These are phyloP conservation scores for Cercospora sp. DNA, from an alignment of 2,329 filamentous ascomycete species.

Conservation along the genomic window DNA sequence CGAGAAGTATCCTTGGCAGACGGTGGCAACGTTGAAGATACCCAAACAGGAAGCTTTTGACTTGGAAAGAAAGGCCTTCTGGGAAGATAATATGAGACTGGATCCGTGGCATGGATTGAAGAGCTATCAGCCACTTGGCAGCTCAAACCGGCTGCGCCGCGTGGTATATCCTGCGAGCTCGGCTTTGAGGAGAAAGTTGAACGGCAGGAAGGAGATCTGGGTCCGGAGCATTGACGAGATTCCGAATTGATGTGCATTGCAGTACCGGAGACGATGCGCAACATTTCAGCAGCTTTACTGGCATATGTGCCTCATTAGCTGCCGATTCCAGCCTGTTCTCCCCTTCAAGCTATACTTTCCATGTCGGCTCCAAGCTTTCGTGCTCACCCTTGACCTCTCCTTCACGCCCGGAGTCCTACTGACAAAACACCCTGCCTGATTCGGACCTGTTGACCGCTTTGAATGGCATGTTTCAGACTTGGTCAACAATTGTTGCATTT, in stretches of 20 bases:
- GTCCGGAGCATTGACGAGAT: conserved; percentile 44
- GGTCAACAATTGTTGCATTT: no score
- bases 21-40: conserved; percentile 44
- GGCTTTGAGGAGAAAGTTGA: conserved; percentile 41
- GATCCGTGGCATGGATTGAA: conserved; percentile 48
- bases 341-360: background rate
- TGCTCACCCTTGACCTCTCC: background rate
- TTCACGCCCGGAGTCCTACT: background rate
- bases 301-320: background rate
- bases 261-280: background rate
- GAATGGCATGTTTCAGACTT: no score
- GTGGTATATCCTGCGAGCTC: conserved; percentile 45
- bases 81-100: conserved; percentile 48
- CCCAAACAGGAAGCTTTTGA: conserved; percentile 47
- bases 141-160: conserved; percentile 43
- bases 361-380: background rate
- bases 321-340: background rate
- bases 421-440: background rate
- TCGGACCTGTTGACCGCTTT: no score
- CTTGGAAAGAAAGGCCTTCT: conserved; percentile 44
- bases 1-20: conserved; percentile 51
- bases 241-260: conserved; percentile 26
- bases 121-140: conserved; percentile 44
- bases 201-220: conserved; percentile 41
- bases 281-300: background rate